Evolutionary conservation across 495 filamentous ascomycete genomes (phyloP).

Genomic region (Darksidea phi): DNA sequence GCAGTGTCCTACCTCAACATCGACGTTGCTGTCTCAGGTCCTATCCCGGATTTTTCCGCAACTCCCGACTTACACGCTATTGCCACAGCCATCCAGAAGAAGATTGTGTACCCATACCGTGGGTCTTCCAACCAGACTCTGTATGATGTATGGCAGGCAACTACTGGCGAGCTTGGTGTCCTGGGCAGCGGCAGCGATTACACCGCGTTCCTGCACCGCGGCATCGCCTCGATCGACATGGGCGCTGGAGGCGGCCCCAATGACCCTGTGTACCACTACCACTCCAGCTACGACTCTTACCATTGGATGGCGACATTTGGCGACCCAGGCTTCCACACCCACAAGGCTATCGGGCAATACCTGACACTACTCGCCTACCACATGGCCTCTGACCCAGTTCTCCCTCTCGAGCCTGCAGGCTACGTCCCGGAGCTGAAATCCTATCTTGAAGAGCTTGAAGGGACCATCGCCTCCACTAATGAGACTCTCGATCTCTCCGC

Average conservation of each 20-base stretch:
- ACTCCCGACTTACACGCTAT: conserved; percentile 37
- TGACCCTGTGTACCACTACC: conserved; percentile 42
- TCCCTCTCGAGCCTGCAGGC: conserved; percentile 40
- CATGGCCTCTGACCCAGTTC: conserved; percentile 37
- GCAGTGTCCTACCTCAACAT: conserved; percentile 65
- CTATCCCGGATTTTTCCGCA: conserved; percentile 31
- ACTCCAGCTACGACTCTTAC: conserved; percentile 40
- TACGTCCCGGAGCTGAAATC: conserved; percentile 22
- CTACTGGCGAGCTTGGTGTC: conserved; percentile 34
- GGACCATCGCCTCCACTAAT: conserved; percentile 8
- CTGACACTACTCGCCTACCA: conserved; percentile 44
- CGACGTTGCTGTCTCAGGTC: conserved; percentile 57
- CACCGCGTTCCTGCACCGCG: conserved; percentile 39
- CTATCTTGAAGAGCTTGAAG: conserved; percentile 19
- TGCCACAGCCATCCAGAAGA: conserved; percentile 31
- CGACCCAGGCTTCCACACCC: conserved; percentile 37
- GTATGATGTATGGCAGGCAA: conserved; percentile 37
- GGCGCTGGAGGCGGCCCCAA: conserved; percentile 26
- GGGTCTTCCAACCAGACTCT: conserved; percentile 40
- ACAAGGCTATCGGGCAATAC: conserved; percentile 39
- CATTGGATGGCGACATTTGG: conserved; percentile 42
- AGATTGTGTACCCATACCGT: conserved; percentile 33
- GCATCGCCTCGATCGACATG: conserved; percentile 38
- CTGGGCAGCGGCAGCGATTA: conserved; percentile 39
- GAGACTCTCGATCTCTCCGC: conserved; percentile 23